phyloP scores from a whole-genome alignment of 805 yeast genomes.

The Candida endomychidarum region DNA sequence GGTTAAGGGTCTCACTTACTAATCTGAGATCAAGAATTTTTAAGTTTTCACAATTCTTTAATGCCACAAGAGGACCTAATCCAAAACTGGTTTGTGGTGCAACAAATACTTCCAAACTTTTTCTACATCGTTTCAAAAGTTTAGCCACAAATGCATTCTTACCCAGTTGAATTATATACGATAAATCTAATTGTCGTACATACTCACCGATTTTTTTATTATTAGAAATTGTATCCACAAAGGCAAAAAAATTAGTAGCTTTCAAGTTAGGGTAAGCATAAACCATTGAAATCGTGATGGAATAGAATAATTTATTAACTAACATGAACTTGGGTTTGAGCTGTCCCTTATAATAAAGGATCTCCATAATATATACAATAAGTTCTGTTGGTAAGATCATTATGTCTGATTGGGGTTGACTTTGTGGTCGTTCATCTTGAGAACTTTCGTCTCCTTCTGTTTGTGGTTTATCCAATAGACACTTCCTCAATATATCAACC shows the following conservation, averaged over 20 bases:
- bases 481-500: constrained; percentile 44
- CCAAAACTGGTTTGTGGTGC: constrained; percentile 98
- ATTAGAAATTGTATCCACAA: constrained; percentile 65
- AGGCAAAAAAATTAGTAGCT: constrained; percentile 66
- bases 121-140: constrained; percentile 72
- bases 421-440: not conserved
- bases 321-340: constrained; percentile 52
- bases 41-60: constrained; percentile 66
- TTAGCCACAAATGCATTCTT: constrained; percentile 88
- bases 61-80: constrained; percentile 78
- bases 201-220: constrained; percentile 52
- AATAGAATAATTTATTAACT: constrained; percentile 62
- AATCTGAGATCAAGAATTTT: constrained; percentile 72
- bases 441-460: not conserved
- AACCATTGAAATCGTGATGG: constrained; percentile 58
- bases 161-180: constrained; percentile 84
- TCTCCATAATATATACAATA: constrained; percentile 30
- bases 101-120: constrained; percentile 61
- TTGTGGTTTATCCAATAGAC: constrained; percentile 27
- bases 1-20: constrained; percentile 87
- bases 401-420: constrained; percentile 3
- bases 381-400: constrained; percentile 39
- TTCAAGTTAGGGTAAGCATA: constrained; percentile 63
- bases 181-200: constrained; percentile 68
- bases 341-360: constrained; percentile 26